Conservation (phyloP, 345 rosid genomes). For the Populus alba region DNA sequence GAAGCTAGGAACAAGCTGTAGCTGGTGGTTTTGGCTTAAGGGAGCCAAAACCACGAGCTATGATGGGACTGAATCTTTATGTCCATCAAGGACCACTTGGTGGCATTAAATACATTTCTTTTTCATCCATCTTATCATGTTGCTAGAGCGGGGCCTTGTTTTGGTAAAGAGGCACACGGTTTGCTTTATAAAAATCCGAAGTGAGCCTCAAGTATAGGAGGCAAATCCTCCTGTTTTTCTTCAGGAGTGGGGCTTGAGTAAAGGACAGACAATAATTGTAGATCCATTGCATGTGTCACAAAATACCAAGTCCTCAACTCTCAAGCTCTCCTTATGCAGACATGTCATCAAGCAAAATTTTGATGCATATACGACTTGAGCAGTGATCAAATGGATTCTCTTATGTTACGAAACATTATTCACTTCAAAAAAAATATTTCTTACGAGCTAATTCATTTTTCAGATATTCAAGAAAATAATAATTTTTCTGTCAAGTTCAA, state of each 20-base stretch:
- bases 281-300: not conserved
- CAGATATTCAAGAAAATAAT: too few relatives aligned
- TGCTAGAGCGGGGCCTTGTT: not conserved
- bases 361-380: too few relatives aligned
- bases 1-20: not conserved
- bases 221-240: not conserved
- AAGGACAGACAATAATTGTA: not conserved
- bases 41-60: not conserved
- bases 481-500: too few relatives aligned
- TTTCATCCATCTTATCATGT: not conserved
- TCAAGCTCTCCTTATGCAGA: too few relatives aligned
- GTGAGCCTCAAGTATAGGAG: constrained; percentile 2
- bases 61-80: not conserved
- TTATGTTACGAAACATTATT: too few relatives aligned
- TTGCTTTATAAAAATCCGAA: not conserved
- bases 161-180: not conserved
- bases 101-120: not conserved
- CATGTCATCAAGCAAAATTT: too few relatives aligned
- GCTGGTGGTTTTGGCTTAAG: not conserved
- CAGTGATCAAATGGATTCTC: too few relatives aligned
- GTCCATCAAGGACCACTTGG: not conserved
- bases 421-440: too few relatives aligned
- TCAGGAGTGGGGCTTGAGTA: not conserved
- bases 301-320: not conserved
- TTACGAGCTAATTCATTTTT: too few relatives aligned